These are phyloP conservation scores for Arachis stenosperma DNA, from an alignment of 306 rosid genomes.

Conservation along the genomic window DNA sequence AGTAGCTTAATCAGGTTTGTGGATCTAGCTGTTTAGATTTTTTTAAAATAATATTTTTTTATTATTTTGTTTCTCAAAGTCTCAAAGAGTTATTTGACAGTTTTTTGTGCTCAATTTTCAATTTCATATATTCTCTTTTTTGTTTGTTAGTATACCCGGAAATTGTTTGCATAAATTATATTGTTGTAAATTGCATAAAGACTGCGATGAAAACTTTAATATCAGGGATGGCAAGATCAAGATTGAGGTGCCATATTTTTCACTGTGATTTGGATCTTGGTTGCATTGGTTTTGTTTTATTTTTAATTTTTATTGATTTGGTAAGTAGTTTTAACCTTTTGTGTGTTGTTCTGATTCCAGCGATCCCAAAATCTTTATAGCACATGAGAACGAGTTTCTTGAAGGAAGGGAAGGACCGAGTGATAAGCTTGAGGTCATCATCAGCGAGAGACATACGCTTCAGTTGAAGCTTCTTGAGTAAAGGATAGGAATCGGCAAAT, in stretches of 20 bases:
- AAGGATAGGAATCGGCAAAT: conserved; percentile 67
- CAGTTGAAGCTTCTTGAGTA: conserved; percentile 67
- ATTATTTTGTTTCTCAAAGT: too few species aligned
- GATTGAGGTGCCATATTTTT: conserved; percentile 67
- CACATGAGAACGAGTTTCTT: conserved; percentile 71
- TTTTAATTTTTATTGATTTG: not conserved
- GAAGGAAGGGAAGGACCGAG: conserved; percentile 57
- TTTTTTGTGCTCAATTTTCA: too few species aligned
- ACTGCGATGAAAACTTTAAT: conserved; percentile 72
- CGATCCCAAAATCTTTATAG: conserved; percentile 74
- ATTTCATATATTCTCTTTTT: too few species aligned
- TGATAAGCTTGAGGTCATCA: conserved; percentile 54
- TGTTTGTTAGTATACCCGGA: too few species aligned
- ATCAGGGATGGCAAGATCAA: conserved; percentile 70
- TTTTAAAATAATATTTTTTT: too few species aligned
- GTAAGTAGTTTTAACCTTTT: not conserved
- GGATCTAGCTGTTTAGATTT: too few species aligned
- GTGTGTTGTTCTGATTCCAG: conserved; percentile 45
- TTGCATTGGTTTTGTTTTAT: not conserved
- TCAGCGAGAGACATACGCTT: conserved; percentile 81
- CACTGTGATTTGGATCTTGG: conserved; percentile 27
- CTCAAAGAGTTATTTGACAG: too few species aligned
- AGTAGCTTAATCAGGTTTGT: too few species aligned
- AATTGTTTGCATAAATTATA: too few species aligned
- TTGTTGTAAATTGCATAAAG: conserved; percentile 22